Conservation (phyloP, 495 filamentous ascomycete genomes). For the Aspergillus ellipticus region DNA sequence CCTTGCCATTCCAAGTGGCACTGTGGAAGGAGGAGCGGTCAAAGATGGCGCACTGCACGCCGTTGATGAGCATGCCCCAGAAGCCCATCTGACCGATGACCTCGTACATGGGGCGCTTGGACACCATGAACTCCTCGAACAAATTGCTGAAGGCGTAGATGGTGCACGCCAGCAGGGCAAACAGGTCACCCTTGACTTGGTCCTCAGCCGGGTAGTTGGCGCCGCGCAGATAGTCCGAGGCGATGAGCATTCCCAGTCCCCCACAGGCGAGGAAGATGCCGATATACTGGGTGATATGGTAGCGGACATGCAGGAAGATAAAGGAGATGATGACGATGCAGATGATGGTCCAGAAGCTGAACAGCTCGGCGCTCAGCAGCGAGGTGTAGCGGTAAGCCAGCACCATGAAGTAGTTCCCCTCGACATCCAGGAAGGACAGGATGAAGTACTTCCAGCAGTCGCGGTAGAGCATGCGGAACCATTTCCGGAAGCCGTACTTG, state of each 20-base stretch:
- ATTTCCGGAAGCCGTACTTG: slow-evolving; percentile 70
- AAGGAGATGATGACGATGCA: slow-evolving; percentile 85
- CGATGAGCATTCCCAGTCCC: slow-evolving; percentile 84
- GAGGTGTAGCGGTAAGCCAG: slow-evolving; percentile 90
- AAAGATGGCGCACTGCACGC: slow-evolving; percentile 84
- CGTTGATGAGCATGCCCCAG: slow-evolving; percentile 87
- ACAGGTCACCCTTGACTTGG: slow-evolving; percentile 89
- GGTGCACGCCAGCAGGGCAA: slow-evolving; percentile 79
- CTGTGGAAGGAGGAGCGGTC: slow-evolving; percentile 66
- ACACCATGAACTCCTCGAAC: slow-evolving; percentile 90
- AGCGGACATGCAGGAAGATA: slow-evolving; percentile 76
- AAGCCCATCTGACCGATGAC: slow-evolving; percentile 87
- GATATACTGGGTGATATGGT: slow-evolving; percentile 73
- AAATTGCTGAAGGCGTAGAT: slow-evolving; percentile 90
- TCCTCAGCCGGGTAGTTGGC: slow-evolving; percentile 50
- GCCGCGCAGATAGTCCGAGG: slow-evolving; percentile 80
- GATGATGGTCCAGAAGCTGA: slow-evolving; percentile 98
- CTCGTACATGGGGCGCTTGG: slow-evolving; percentile 82
- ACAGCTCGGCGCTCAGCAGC: slow-evolving; percentile 82
- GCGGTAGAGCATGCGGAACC: slow-evolving; percentile 53
- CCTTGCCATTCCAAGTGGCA: slow-evolving; percentile 61
- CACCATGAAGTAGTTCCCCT: slow-evolving; percentile 96
- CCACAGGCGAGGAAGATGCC: slow-evolving; percentile 89
- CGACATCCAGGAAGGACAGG: slow-evolving; percentile 84
- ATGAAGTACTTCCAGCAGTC: slow-evolving; percentile 94